These are phyloP conservation scores for Diplodia sapinea DNA, from an alignment of 2,329 filamentous ascomycete genomes.

Conservation along the genomic window DNA sequence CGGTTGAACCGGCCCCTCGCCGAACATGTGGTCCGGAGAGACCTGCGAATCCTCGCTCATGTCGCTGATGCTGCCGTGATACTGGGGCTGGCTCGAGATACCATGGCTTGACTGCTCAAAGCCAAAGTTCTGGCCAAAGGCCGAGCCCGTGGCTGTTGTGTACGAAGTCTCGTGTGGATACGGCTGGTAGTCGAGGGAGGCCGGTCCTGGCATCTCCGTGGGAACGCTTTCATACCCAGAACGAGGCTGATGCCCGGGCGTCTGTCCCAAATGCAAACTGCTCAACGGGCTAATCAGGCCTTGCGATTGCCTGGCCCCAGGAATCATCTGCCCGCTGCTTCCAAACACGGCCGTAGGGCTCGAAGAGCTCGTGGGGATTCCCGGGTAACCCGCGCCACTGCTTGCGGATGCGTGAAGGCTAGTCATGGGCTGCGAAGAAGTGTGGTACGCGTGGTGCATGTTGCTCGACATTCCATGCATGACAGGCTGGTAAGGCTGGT, in stretches of 20 bases:
- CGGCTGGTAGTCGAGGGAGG: slow-evolving; percentile 24
- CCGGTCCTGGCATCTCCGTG: slow-evolving; percentile 16
- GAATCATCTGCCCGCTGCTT: slow-evolving; percentile 16
- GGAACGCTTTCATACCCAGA: slow-evolving; percentile 17
- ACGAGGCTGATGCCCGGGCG: slow-evolving; percentile 21
- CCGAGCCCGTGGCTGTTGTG: slow-evolving; percentile 13
- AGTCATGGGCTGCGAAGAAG: slow-evolving; percentile 19
- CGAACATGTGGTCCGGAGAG: slow-evolving; percentile 14
- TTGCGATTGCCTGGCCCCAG: slow-evolving; percentile 10
- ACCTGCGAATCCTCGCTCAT: slow-evolving; percentile 27
- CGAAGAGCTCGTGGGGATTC: slow-evolving; percentile 12
- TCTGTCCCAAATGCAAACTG: slow-evolving; percentile 13
- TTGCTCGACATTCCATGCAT: slow-evolving; percentile 15
- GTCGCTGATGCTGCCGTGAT: slow-evolving; percentile 25
- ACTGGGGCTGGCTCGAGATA: slow-evolving; percentile 14
- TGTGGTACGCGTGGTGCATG: slow-evolving; percentile 16
- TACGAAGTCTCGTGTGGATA: slow-evolving; percentile 21
- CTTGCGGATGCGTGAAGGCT: slow-evolving; percentile 17
- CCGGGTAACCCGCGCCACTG: slow-evolving; percentile 5
- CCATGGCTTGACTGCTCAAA: slow-evolving; percentile 24
- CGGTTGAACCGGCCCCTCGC: slow-evolving; percentile 1
- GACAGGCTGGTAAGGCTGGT: slow-evolving; percentile 13
- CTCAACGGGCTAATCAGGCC: slow-evolving; percentile 27
- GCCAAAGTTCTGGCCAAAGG: slow-evolving; percentile 24
- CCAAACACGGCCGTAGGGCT: slow-evolving; percentile 13